phyloP scores from a whole-genome alignment of 2,329 filamentous ascomycete genomes.

The Talaromyces sp. region DNA sequence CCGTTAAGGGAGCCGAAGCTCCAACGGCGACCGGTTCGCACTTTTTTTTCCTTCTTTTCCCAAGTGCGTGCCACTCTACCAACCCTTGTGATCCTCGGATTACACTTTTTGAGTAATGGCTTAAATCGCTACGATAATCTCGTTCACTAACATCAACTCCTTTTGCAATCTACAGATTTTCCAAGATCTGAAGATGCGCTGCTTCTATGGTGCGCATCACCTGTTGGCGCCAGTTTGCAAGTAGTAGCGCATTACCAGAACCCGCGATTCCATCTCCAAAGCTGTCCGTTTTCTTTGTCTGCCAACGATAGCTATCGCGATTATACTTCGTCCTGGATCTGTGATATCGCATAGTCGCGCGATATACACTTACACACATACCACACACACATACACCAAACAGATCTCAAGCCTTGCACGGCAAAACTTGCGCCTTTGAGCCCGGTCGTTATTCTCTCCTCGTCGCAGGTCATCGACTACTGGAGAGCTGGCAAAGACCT shows the following conservation, averaged over 20 bases:
- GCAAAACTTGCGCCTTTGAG: neutral
- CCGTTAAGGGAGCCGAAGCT: constrained; percentile 6
- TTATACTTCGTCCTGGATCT: neutral
- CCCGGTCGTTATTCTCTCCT: constrained; percentile 10
- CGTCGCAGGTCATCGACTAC: constrained; percentile 18
- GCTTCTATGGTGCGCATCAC: constrained; percentile 18
- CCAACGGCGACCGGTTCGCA: neutral
- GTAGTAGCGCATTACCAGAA: constrained; percentile 9
- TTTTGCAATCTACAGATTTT: constrained; percentile 1
- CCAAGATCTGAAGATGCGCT: constrained; percentile 18
- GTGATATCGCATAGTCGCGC: neutral
- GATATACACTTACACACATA: constrained; percentile 3
- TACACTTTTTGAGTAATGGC: too few relatives aligned
- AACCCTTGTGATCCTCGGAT: neutral
- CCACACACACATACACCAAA: neutral
- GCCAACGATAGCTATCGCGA: neutral
- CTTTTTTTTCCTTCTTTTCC: neutral
- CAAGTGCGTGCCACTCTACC: constrained; percentile 2
- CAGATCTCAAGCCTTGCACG: neutral
- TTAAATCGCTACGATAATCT: too few relatives aligned
- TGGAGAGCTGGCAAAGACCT: constrained; percentile 6
- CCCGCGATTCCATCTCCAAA: constrained; percentile 14
- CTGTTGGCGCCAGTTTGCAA: constrained; percentile 18
- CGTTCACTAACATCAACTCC: neutral
- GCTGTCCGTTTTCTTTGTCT: constrained; percentile 10